phyloP scores from a whole-genome alignment of 805 yeast genomes.

The Huiozyma sinensis region DNA sequence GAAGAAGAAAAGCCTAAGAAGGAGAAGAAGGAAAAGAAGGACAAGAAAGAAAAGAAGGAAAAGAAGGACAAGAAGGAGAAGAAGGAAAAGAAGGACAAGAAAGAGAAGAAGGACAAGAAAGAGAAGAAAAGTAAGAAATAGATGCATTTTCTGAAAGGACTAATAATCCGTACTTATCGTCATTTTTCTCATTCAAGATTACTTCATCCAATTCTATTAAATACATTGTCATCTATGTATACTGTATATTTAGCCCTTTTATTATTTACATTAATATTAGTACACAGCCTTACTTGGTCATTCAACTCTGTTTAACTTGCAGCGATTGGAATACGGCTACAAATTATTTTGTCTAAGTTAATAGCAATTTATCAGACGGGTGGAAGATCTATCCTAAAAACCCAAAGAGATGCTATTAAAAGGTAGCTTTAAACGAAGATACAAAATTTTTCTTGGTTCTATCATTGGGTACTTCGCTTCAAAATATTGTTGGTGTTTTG shows the following conservation, averaged over 20 bases:
- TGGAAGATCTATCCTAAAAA: no score
- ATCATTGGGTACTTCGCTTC: no score
- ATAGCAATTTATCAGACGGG: not conserved
- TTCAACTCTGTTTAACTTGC: not conserved
- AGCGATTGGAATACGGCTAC: not conserved
- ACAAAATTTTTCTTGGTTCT: no score
- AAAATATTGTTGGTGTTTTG: no score
- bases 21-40: constrained; percentile 36
- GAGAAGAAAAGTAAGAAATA: constrained; percentile 32
- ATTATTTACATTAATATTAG: not conserved
- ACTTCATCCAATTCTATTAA: not conserved
- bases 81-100: constrained; percentile 38
- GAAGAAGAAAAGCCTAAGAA: constrained; percentile 25
- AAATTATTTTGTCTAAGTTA: not conserved
- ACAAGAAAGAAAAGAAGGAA: constrained; percentile 39
- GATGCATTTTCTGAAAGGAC: not conserved
- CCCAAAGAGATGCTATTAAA: no score
- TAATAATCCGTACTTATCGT: no score
- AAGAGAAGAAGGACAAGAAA: constrained; percentile 45
- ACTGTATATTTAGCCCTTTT: constrained; percentile 23
- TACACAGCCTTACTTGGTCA: not conserved
- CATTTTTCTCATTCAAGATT: no score
- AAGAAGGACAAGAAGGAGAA: constrained; percentile 42
- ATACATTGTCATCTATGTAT: constrained; percentile 6
- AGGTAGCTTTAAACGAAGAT: no score